These are phyloP conservation scores for Lunasporangiospora selenospora DNA, from an alignment of 192 early-diverging fungal genomes.

Conservation along the genomic window DNA sequence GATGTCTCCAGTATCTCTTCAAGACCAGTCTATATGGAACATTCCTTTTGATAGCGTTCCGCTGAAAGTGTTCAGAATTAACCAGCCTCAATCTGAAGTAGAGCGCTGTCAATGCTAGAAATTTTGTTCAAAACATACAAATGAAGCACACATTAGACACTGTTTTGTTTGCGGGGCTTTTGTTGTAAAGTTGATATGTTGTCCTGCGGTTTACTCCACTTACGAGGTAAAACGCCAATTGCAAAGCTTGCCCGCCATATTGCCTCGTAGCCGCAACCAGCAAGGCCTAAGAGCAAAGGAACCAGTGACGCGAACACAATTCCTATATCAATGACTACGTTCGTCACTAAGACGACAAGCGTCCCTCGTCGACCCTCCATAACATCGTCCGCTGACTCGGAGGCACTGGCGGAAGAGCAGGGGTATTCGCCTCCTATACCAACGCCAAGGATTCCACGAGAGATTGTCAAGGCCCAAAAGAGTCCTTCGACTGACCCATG, in stretches of 20 bases:
- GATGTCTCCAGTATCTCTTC: conserved; percentile 52
- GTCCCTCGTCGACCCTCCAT: conserved; percentile 41
- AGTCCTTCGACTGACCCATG: conserved; percentile 28
- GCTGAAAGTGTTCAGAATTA: conserved; percentile 51
- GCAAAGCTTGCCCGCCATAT: conserved; percentile 59
- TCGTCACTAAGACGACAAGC: conserved; percentile 38
- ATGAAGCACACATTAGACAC: background rate
- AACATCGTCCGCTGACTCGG: conserved; percentile 54
- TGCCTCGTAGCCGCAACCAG: conserved; percentile 38
- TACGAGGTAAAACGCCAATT: conserved; percentile 46
- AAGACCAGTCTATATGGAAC: conserved; percentile 56
- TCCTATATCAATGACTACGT: conserved; percentile 46
- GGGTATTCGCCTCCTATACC: conserved; percentile 59
- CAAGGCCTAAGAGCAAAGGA: conserved; percentile 52
- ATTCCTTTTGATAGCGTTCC: conserved; percentile 45
- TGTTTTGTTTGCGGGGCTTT: background rate
- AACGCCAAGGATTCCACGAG: conserved; percentile 40
- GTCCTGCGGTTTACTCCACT: background rate
- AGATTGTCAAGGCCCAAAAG: conserved; percentile 51
- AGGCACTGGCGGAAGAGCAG: conserved; percentile 50
- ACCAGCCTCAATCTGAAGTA: conserved; percentile 58
- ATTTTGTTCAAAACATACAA: too few relatives aligned
- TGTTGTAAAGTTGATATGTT: background rate
- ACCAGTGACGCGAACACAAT: conserved; percentile 46
- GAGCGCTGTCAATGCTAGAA: conserved; percentile 31